phyloP scores from a whole-genome alignment of 129 eudicot species.

The Chrysanthemum makinoi region DNA sequence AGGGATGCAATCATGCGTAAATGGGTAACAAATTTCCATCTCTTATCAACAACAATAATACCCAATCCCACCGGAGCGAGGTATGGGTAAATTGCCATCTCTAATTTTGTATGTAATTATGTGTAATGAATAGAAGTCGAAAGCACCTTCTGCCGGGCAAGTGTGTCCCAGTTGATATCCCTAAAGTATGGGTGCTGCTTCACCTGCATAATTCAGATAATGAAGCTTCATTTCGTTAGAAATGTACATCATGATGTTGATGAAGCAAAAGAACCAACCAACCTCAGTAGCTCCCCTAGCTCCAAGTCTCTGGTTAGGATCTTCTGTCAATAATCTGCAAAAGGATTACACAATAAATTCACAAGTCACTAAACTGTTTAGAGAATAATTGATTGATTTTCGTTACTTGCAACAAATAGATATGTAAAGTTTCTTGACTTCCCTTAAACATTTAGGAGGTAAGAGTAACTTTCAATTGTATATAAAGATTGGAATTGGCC shows the following conservation, averaged over 20 bases:
- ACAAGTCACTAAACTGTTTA: background rate
- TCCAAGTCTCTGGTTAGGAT: constrained; percentile 96
- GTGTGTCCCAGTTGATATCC: constrained; percentile 98
- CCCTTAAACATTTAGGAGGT: too few relatives aligned
- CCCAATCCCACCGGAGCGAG: background rate
- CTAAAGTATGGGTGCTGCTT: constrained; percentile 88
- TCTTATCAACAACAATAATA: too few relatives aligned
- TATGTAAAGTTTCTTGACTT: background rate
- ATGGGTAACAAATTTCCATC: background rate
- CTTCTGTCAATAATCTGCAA: constrained; percentile 82
- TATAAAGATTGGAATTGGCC: too few relatives aligned
- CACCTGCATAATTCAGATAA: constrained; percentile 49
- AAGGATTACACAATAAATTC: constrained; percentile 4
- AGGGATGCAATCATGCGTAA: background rate
- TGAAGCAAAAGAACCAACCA: background rate
- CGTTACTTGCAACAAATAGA: background rate
- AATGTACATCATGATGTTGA: background rate
- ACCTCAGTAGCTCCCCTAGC: constrained; percentile 98
- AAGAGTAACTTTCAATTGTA: too few relatives aligned
- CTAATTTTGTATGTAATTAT: background rate
- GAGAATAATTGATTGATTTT: too few relatives aligned
- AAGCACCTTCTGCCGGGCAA: constrained; percentile 91
- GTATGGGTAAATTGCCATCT: too few relatives aligned
- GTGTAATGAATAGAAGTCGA: background rate
- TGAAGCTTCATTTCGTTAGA: constrained; percentile 4